These are phyloP conservation scores for Skeletonema costatum DNA, from an alignment of 108 stramenopile genomes.

Conservation along the genomic window DNA sequence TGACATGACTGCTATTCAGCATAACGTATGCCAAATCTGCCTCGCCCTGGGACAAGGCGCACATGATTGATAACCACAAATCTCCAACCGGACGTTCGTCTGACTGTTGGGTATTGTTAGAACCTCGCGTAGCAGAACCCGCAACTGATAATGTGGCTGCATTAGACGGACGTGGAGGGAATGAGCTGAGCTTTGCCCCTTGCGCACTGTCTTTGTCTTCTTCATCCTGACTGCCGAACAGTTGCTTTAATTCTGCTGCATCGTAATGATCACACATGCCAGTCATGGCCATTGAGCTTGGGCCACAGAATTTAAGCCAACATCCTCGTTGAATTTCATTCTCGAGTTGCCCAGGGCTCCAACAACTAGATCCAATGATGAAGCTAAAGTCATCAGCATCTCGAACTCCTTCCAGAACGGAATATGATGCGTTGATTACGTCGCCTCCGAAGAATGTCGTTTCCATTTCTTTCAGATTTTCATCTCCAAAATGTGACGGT, in stretches of 20 bases:
- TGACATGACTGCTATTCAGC: constrained; percentile 35
- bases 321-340: constrained; percentile 79
- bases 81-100: constrained; percentile 53
- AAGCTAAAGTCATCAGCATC: constrained; percentile 76
- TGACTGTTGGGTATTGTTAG: constrained; percentile 12
- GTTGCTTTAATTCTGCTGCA: constrained; percentile 1
- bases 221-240: not conserved
- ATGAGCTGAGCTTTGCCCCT: constrained; percentile 24
- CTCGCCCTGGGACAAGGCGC: constrained; percentile 76
- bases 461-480: constrained; percentile 3
- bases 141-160: constrained; percentile 1
- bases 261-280: constrained; percentile 67
- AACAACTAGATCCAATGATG: constrained; percentile 77
- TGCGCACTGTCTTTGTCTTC: not conserved
- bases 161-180: constrained; percentile 44
- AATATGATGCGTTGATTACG: constrained; percentile 64
- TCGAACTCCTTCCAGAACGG: constrained; percentile 56
- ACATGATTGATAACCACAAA: constrained; percentile 85
- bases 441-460: constrained; percentile 73
- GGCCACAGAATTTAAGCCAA: constrained; percentile 79
- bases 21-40: constrained; percentile 68
- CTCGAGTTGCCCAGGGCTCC: constrained; percentile 77
- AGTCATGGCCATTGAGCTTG: constrained; percentile 67
- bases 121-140: constrained; percentile 6
- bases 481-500: constrained; percentile 20